A percentile compares a stretch with the other conserved stretches of the same genome.
Evolutionary conservation across 371 early-diverging fungal species (phyloP).

Genomic region (Saksenaea vasiformis): DNA sequence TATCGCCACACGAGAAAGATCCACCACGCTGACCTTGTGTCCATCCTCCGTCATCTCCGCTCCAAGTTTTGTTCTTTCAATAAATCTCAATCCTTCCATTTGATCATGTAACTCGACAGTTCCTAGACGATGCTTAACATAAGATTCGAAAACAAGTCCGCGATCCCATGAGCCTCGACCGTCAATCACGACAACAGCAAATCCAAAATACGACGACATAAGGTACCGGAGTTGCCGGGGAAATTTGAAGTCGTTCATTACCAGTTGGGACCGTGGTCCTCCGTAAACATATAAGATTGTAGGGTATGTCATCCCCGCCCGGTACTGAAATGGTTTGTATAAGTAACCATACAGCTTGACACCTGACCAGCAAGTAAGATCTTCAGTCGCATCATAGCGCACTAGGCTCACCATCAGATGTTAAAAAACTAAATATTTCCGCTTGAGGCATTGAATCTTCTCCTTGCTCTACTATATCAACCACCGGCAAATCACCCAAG

Average conservation of each 20-base stretch:
- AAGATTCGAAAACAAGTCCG: slow-evolving; percentile 68
- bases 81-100: slow-evolving; percentile 61
- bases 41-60: slow-evolving; percentile 31
- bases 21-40: slow-evolving; percentile 40
- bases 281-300: slow-evolving; percentile 65
- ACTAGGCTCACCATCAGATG: slow-evolving; percentile 28
- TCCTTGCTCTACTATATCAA: neutral
- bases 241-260: slow-evolving; percentile 72
- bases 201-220: slow-evolving; percentile 65
- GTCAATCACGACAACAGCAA: slow-evolving; percentile 75
- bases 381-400: neutral
- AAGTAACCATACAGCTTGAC: slow-evolving; percentile 61
- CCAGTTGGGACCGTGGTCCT: slow-evolving; percentile 67
- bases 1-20: slow-evolving; percentile 64
- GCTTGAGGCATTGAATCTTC: neutral
- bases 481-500: neutral
- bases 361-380: slow-evolving; percentile 28
- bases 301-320: slow-evolving; percentile 54
- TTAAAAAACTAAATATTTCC: slow-evolving; percentile 37
- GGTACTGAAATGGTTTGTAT: slow-evolving; percentile 60
- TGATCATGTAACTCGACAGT: slow-evolving; percentile 73
- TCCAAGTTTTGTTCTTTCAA: slow-evolving; percentile 51
- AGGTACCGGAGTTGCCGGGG: slow-evolving; percentile 66
- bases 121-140: slow-evolving; percentile 57
- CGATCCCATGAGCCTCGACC: slow-evolving; percentile 75